phyloP scores from a whole-genome alignment of 257 asterid species.

The Solanum chiquidenum region DNA sequence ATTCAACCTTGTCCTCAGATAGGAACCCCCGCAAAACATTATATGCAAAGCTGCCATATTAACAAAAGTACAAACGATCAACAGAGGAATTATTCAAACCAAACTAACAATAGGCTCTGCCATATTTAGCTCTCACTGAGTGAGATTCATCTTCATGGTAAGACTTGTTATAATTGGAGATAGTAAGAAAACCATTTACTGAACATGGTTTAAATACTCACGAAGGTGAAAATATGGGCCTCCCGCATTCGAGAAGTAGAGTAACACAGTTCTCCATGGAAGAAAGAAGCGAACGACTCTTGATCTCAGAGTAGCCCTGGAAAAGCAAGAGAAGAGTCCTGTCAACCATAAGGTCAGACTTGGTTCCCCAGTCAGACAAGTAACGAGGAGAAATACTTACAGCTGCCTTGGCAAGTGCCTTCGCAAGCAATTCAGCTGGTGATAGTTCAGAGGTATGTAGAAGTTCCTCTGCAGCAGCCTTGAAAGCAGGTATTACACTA shows the following conservation, averaged over 20 bases:
- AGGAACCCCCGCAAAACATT: slow-evolving; percentile 62
- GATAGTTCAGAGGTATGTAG: slow-evolving; percentile 47
- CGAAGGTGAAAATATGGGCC: slow-evolving; percentile 66
- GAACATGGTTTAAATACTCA: slow-evolving; percentile 20
- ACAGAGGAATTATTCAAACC: not conserved
- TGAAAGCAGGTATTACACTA: slow-evolving; percentile 83
- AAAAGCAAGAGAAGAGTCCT: slow-evolving; percentile 1
- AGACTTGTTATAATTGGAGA: not conserved
- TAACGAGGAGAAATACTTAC: slow-evolving; percentile 26
- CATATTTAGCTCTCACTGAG: not conserved
- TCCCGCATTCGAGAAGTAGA: slow-evolving; percentile 63
- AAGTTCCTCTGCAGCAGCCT: slow-evolving; percentile 84
- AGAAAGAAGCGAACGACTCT: slow-evolving; percentile 70
- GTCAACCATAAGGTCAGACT: not conserved
- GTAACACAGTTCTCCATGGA: slow-evolving; percentile 88
- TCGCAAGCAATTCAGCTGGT: slow-evolving; percentile 77
- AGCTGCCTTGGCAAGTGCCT: slow-evolving; percentile 93
- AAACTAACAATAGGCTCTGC: not conserved
- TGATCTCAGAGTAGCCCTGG: slow-evolving; percentile 92
- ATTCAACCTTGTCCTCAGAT: slow-evolving; percentile 82
- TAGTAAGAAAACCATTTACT: not conserved
- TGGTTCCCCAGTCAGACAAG: not conserved
- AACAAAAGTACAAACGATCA: not conserved
- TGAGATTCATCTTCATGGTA: not conserved
- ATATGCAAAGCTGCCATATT: slow-evolving; percentile 44